phyloP scores from a whole-genome alignment of 495 filamentous ascomycete species.

The Podospora comata region DNA sequence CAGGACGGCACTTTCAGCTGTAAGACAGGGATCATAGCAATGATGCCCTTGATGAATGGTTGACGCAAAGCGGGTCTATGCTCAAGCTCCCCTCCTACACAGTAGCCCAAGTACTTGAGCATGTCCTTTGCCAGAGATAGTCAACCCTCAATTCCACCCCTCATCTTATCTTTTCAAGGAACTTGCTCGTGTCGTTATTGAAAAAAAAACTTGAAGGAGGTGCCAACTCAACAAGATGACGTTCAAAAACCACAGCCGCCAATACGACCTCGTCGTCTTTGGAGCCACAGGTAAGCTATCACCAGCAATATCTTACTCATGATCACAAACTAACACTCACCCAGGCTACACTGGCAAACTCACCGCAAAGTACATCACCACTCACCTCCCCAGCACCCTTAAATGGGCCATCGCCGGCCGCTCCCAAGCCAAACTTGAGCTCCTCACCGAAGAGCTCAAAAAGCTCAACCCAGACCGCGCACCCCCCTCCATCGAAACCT shows the following conservation, averaged over 20 bases:
- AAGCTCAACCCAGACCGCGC: conserved; percentile 64
- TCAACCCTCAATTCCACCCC: neutral
- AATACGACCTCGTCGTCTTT: conserved; percentile 81
- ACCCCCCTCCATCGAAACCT: conserved; percentile 64
- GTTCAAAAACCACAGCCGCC: conserved; percentile 48
- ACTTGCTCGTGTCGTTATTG: too few relatives aligned
- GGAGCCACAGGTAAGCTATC: conserved; percentile 57
- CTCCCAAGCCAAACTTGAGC: conserved; percentile 66
- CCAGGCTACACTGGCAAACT: conserved; percentile 84
- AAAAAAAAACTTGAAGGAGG: neutral
- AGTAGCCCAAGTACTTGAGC: neutral
- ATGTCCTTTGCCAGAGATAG: neutral
- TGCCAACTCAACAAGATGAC: conserved; percentile 30
- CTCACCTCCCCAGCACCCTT: conserved; percentile 68
- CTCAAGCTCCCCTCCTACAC: neutral
- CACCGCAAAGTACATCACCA: conserved; percentile 72
- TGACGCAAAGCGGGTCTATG: neutral
- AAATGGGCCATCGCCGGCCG: conserved; percentile 92
- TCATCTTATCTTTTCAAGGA: neutral
- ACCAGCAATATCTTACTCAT: conserved; percentile 37
- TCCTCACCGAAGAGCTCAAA: conserved; percentile 62
- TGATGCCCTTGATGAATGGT: neutral
- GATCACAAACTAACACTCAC: conserved; percentile 21
- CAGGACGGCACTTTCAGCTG: neutral
- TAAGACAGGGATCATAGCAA: neutral